Percentiles rank a stretch among this genome's conserved stretches.
Evolutionary conservation across 371 early-diverging fungal genomes (phyloP).

Genomic region (Mortierella sp.): DNA sequence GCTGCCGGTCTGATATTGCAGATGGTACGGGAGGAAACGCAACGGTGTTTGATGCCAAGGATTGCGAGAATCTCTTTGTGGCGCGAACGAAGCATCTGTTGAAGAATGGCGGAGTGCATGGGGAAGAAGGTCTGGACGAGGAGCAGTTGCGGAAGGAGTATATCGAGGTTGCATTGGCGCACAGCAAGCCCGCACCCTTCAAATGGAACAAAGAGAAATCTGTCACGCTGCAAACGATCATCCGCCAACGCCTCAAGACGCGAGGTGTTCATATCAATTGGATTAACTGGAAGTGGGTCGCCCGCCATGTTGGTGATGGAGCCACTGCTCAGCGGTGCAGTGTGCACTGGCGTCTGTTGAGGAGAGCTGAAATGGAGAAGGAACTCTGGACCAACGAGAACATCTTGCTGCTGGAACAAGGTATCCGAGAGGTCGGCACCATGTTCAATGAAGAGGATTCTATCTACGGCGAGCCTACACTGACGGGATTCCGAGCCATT

Average conservation of each 20-base stretch:
- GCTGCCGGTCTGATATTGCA: background rate
- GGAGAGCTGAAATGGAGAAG: constrained; percentile 19
- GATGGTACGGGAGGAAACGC: background rate
- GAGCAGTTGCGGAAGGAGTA: constrained; percentile 22
- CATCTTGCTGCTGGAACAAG: constrained; percentile 34
- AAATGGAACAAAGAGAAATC: constrained; percentile 45
- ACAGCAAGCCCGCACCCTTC: constrained; percentile 24
- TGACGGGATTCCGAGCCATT: constrained; percentile 28
- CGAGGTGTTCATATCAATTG: constrained; percentile 54
- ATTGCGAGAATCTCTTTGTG: constrained; percentile 30
- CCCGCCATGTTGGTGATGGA: constrained; percentile 43
- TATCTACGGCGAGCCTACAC: background rate
- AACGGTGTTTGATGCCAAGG: constrained; percentile 7
- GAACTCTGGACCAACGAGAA: constrained; percentile 44
- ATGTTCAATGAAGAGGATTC: constrained; percentile 9
- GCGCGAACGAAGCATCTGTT: constrained; percentile 10
- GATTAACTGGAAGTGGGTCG: constrained; percentile 57
- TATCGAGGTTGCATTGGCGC: constrained; percentile 30
- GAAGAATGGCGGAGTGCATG: background rate
- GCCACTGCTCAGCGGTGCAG: constrained; percentile 30
- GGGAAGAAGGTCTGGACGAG: background rate
- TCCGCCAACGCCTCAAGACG: constrained; percentile 43
- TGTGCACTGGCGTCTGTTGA: constrained; percentile 38
- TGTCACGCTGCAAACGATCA: constrained; percentile 47
- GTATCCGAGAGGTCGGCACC: constrained; percentile 44